phyloP scores from a whole-genome alignment of 331 rosid species.

The Stylosanthes scabra region DNA sequence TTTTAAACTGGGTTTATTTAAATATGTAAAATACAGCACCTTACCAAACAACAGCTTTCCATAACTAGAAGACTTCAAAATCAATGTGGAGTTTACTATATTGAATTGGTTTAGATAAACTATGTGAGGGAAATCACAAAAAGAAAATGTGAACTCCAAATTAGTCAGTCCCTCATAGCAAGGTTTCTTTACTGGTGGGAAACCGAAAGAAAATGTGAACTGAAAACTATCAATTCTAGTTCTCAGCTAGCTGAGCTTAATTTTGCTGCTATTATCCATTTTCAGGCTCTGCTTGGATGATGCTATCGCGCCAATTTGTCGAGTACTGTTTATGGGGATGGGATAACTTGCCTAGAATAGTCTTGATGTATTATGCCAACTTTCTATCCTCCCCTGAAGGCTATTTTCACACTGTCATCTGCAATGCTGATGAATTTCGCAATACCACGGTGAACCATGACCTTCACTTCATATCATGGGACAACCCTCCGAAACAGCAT shows the following conservation, averaged over 20 bases:
- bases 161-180: no score
- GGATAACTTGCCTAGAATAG: slow-evolving; percentile 96
- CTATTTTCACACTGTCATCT: slow-evolving; percentile 93
- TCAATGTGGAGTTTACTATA: neutral
- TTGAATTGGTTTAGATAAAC: no score
- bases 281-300: slow-evolving; percentile 99
- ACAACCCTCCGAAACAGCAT: slow-evolving; percentile 94
- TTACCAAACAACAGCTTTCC: neutral
- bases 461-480: slow-evolving; percentile 99
- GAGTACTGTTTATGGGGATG: slow-evolving; percentile 92
- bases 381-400: slow-evolving; percentile 96
- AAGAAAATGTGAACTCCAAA: no score
- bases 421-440: slow-evolving; percentile 83
- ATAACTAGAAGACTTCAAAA: neutral
- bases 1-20: neutral
- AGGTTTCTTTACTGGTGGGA: no score
- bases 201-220: no score
- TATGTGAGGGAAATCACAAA: no score
- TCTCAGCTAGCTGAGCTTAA: no score
- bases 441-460: slow-evolving; percentile 96
- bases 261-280: neutral
- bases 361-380: slow-evolving; percentile 97
- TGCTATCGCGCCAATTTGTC: slow-evolving; percentile 88
- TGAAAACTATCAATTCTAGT: no score
- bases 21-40: neutral